phyloP scores from a whole-genome alignment of 805 yeast species.

The Candida insectorum region DNA sequence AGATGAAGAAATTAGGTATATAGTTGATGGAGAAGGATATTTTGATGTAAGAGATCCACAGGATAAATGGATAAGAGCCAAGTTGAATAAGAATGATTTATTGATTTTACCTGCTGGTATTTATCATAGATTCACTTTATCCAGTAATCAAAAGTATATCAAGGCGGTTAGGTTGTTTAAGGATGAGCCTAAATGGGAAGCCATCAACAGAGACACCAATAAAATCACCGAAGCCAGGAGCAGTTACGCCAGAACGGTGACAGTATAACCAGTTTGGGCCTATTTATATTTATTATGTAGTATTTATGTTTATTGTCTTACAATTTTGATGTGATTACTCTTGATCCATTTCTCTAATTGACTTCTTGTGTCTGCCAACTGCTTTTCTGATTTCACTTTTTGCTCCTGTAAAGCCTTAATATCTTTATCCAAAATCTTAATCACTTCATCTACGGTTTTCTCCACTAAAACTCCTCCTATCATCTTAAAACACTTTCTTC shows the following conservation, averaged over 20 bases:
- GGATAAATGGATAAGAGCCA: constrained; percentile 73
- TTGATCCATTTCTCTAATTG: constrained; percentile 40
- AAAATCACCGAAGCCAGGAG: constrained; percentile 31
- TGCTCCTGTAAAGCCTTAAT: constrained; percentile 19
- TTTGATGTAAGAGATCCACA: constrained; percentile 76
- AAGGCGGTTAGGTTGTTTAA: constrained; percentile 81
- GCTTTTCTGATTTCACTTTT: constrained; percentile 22
- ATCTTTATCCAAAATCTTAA: constrained; percentile 24
- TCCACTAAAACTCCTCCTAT: constrained; percentile 90
- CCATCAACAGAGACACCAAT: constrained; percentile 61
- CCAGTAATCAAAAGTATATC: constrained; percentile 53
- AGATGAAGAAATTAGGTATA: constrained; percentile 93
- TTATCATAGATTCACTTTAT: constrained; percentile 86
- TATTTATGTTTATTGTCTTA: constrained; percentile 17
- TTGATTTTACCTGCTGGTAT: constrained; percentile 86
- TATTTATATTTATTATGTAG: not conserved
- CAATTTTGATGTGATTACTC: constrained; percentile 39
- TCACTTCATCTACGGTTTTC: constrained; percentile 74
- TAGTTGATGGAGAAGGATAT: constrained; percentile 85
- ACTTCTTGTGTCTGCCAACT: constrained; percentile 23
- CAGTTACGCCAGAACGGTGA: constrained; percentile 29
- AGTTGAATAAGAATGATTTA: constrained; percentile 61
- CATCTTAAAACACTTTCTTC: constrained; percentile 86
- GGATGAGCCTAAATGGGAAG: constrained; percentile 96
- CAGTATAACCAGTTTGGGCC: constrained; percentile 14